Percentiles rank a stretch among this genome's conserved stretches.
These are phyloP conservation scores for Alternaria solani DNA, from an alignment of 2,329 filamentous ascomycete species.

Conservation along the genomic window DNA sequence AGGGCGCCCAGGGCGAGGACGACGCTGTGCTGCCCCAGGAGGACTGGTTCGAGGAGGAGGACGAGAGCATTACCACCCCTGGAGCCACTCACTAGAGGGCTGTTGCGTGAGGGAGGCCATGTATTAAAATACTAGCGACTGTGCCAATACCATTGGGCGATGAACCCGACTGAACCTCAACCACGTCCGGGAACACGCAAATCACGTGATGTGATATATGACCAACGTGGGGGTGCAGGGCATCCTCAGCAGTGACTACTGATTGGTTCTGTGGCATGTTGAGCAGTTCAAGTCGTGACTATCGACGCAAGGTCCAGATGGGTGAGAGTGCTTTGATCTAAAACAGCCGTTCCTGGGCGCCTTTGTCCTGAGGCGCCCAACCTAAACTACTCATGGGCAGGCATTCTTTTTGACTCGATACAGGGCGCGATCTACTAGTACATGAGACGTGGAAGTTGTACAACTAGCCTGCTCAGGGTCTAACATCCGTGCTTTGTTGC, in stretches of 20 bases:
- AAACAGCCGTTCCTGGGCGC: neutral
- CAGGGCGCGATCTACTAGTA: neutral
- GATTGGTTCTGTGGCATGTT: neutral
- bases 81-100: conserved; percentile 42
- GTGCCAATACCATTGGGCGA: conserved; percentile 47
- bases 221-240: neutral
- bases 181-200: neutral
- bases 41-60: conserved; percentile 85
- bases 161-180: conserved; percentile 18
- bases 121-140: conserved; percentile 48
- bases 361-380: neutral
- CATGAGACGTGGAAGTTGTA: conserved; percentile 1
- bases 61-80: conserved; percentile 57
- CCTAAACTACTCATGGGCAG: neutral
- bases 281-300: neutral
- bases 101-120: conserved; percentile 26
- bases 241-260: neutral
- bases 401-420: conserved; percentile 5
- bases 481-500: neutral
- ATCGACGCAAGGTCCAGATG: neutral
- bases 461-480: conserved; percentile 2
- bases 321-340: neutral
- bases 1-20: conserved; percentile 73
- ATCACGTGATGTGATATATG: conserved; percentile 32
- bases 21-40: conserved; percentile 69